Evolutionary conservation across 768 basidiomycete genomes (phyloP).

Genomic region (Termitomyces sp.): DNA sequence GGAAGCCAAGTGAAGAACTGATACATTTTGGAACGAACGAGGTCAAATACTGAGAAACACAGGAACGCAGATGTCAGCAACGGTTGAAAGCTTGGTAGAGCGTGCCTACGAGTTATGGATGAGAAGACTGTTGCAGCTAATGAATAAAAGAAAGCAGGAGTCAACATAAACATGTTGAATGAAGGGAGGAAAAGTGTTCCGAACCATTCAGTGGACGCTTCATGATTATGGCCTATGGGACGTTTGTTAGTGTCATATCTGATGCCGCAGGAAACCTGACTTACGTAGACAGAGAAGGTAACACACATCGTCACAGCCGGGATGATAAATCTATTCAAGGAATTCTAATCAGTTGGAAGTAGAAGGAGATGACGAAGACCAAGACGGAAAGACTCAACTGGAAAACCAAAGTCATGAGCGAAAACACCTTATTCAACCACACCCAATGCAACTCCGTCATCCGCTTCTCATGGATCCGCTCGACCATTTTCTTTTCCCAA

Average conservation of each 20-base stretch:
- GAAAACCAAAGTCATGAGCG: constrained; percentile 34
- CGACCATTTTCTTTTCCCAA: constrained; percentile 52
- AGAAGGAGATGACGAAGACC: too few species aligned
- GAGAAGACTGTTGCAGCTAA: constrained; percentile 12
- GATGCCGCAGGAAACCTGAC: neutral
- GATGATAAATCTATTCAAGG: constrained; percentile 41
- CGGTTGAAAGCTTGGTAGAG: neutral
- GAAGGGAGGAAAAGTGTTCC: neutral
- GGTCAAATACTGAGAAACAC: constrained; percentile 43
- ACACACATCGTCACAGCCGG: constrained; percentile 61
- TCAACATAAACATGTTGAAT: too few species aligned
- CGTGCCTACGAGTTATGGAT: constrained; percentile 8
- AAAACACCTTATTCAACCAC: constrained; percentile 43
- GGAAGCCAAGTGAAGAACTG: constrained; percentile 24
- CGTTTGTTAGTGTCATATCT: too few species aligned
- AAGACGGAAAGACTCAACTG: constrained; percentile 25
- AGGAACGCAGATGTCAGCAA: too few species aligned
- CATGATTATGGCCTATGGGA: constrained; percentile 4
- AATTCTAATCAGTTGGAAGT: too few species aligned
- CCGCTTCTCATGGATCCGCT: constrained; percentile 46
- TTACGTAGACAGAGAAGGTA: constrained; percentile 47
- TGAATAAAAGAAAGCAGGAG: too few species aligned
- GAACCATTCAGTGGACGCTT: constrained; percentile 6
- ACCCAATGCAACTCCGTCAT: constrained; percentile 52
- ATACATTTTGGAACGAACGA: constrained; percentile 44